Percentiles rank a stretch among this genome's conserved stretches.
These are phyloP conservation scores for Daldinia sp. DNA, from an alignment of 2,329 filamentous ascomycete species.

Conservation along the genomic window DNA sequence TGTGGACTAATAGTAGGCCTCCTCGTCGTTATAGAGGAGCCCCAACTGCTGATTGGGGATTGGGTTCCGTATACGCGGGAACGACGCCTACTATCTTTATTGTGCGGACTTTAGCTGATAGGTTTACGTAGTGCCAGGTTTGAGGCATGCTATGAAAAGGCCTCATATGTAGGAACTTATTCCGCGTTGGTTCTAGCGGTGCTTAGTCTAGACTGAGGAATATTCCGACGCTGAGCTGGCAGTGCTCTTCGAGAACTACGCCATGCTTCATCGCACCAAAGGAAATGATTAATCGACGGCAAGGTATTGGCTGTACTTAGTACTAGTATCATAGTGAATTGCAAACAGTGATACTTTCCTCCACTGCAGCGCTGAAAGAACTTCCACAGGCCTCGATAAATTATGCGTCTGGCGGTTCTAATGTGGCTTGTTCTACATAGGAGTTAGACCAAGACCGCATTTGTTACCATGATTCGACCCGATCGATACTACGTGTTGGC, in stretches of 20 bases:
- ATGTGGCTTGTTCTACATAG: background rate
- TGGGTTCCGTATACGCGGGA: slow-evolving; percentile 25
- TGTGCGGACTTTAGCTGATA: slow-evolving; percentile 6
- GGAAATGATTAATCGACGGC: background rate
- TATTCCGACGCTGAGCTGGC: background rate
- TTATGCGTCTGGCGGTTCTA: background rate
- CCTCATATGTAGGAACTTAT: background rate
- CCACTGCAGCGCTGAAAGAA: background rate
- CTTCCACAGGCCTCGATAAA: background rate
- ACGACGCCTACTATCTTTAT: background rate
- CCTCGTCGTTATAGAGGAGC: background rate
- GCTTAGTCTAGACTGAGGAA: background rate
- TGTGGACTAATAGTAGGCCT: background rate
- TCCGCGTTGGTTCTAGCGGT: background rate
- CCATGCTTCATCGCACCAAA: background rate
- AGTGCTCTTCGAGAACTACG: background rate
- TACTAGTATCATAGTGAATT: background rate
- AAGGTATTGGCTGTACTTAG: background rate
- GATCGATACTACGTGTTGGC: slow-evolving; percentile 4
- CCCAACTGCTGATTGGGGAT: slow-evolving; percentile 20
- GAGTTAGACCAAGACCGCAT: background rate
- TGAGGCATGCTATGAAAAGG: background rate
- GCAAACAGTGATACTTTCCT: background rate
- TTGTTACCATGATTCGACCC: slow-evolving; percentile 7
- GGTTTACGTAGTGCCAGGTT: background rate